Evolutionary conservation across 129 eudicot species (phyloP).

Genomic region (Flaveria robusta): DNA sequence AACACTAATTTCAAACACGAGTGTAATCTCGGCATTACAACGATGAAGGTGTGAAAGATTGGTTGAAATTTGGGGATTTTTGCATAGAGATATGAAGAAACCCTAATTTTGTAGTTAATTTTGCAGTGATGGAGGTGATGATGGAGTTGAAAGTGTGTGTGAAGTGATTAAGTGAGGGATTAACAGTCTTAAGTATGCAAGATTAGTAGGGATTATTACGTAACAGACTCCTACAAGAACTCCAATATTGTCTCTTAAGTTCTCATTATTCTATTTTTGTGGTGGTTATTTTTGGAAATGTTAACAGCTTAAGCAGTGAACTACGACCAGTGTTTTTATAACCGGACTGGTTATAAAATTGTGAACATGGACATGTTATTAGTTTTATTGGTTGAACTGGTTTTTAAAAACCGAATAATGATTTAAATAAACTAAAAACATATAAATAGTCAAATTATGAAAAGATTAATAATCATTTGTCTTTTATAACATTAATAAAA

Average conservation of each 20-base stretch:
- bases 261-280: constrained; percentile 24
- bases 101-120: constrained; percentile 1
- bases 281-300: constrained; percentile 16
- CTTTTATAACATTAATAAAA: too few species aligned
- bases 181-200: constrained; percentile 10
- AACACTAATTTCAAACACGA: constrained; percentile 22
- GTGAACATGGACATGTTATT: too few species aligned
- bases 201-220: constrained; percentile 26
- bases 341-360: too few species aligned
- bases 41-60: not conserved
- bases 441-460: too few species aligned
- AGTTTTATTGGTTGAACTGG: too few species aligned
- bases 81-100: constrained; percentile 18
- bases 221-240: constrained; percentile 39
- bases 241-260: constrained; percentile 24
- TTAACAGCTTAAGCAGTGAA: constrained; percentile 10
- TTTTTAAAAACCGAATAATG: too few species aligned
- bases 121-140: too few species aligned
- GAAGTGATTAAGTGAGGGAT: constrained; percentile 21
- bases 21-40: constrained; percentile 22
- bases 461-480: too few species aligned
- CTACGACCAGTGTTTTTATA: not conserved
- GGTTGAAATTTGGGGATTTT: constrained; percentile 7
- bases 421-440: too few species aligned
- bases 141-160: not conserved